Evolutionary conservation across 768 basidiomycete genomes (phyloP), one percentile per base, ranked within the genome.

Genomic region (Infundibulicybe gibba): DNA sequence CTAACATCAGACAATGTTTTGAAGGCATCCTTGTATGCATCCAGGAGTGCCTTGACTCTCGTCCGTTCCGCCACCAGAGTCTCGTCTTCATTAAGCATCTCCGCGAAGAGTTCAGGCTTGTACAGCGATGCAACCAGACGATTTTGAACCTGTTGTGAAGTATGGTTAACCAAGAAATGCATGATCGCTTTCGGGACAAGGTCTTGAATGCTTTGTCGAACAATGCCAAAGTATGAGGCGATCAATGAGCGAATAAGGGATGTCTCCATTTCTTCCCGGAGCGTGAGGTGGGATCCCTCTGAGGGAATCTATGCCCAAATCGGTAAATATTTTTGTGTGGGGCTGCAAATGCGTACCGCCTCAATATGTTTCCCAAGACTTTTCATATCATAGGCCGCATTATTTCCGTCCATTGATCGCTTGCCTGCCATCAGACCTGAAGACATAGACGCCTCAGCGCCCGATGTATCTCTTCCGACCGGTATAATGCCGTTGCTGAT

Each of bases 151-250:
- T 93, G 89, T 62, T 97, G 89, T 39, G 92, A 86, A n/a, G 94
- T 94, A 61, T 90, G 79, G 68, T 97, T 98, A 61, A 99, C 95
- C 52, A 98, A 79, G 56, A 94, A 81, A 70, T 97, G 95, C 95
- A 98, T 97, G 71, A 97, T 87, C 16, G 94, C 93, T 68, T 99
- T 99, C 31, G 97, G 97, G 15, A 99, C 81, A 47, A 97, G 77
- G 64, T 99, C 97, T 55, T 97, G 92, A 52, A 99, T 97, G 61
- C 87, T 91, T 66, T 98, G 94, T 37, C 97, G 86, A 17, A 94
- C 89, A 61, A 99, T 98, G 49, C 81, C 74, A 70, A 99, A 99
- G 72, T 99, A 99, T 11, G 92, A 94, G 20, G 85, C 80, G 61
- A 99, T 98, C 54, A 98, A 79, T 5, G 91, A 90, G 44, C 95